These are phyloP conservation scores for Pyricularia sp. DNA, from an alignment of 2,329 filamentous ascomycete species.

Conservation along the genomic window DNA sequence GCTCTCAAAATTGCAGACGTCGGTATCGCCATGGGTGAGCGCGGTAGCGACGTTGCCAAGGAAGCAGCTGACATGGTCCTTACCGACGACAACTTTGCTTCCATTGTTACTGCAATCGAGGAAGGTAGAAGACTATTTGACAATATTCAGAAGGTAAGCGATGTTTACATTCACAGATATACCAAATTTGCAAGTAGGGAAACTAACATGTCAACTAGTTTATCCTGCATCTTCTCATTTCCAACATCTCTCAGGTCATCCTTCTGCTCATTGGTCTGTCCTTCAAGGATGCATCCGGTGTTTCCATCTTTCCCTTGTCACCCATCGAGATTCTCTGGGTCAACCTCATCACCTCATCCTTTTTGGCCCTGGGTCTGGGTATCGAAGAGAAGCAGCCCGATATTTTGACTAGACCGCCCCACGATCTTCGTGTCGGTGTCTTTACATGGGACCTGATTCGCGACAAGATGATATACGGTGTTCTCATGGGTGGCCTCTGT, in stretches of 20 bases:
- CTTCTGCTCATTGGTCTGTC: conserved; percentile 54
- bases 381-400: conserved; percentile 54
- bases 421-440: conserved; percentile 29
- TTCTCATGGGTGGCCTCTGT: conserved; percentile 7
- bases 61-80: conserved; percentile 56
- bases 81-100: conserved; percentile 60
- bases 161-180: conserved; percentile 12
- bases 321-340: conserved; percentile 64
- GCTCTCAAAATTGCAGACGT: conserved; percentile 56
- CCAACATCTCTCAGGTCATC: conserved; percentile 54
- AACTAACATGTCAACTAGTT: conserved; percentile 23
- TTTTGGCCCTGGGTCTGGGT: conserved; percentile 60
- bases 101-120: conserved; percentile 3
- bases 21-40: conserved; percentile 54
- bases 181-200: background rate
- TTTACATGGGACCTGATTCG: conserved; percentile 50
- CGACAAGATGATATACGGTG: conserved; percentile 50
- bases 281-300: conserved; percentile 48
- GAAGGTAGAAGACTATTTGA: conserved; percentile 36
- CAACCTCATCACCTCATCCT: conserved; percentile 59
- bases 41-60: conserved; percentile 56
- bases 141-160: conserved; percentile 54
- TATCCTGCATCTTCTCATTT: conserved; percentile 47
- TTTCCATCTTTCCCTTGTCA: conserved; percentile 56
- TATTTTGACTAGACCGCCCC: conserved; percentile 50